Evolutionary conservation across 1,284 basidiomycete genomes (phyloP), one percentile per base, ranked within the genome.

Genomic region (Ceratobasidium sp.): DNA sequence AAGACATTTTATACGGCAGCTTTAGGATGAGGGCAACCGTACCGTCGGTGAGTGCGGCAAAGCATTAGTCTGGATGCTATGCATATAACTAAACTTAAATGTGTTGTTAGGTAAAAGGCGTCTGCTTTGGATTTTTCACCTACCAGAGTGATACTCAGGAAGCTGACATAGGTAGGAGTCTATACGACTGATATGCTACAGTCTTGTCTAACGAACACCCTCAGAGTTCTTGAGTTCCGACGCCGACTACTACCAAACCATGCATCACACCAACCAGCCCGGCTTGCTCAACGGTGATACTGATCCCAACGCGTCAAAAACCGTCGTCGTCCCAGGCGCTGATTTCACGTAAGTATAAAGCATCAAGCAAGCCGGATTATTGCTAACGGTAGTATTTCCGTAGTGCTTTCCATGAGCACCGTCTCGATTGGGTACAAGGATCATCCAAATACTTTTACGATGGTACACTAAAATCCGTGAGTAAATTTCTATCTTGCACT

Each of bases 261-360:
- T 76, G 14, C 75, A 77, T 57, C 76, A 76, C 26, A 77, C 76
- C 26, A 76, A 77, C 63, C 76, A 77, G 44, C 76, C 76, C 11
- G 75, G 76, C 28, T 46, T 62, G 38, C 26, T 77, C 16, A 73
- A 76, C 43, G 76, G 75, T 11, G 44, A 75, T 28, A 58, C 70
- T 11, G 76, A 77, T 55, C 72, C 69, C 16, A 43, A 76, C 32
- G 76, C 76, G 11, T 41, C 50, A 18, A 66, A 76, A 21, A 49
- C 43, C 13, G 57, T 72, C 18, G 66, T 75, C 9, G 49, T 74
- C 14, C 47, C 54, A 2, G 72, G 73, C n/a, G 74, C 66, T 6
- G 76, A 77, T 52, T 75, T 77, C 55, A 77, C 76, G 76, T 76
- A 32, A 43, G 76, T 62, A 21, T 28, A 16, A 21, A 32, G 18